These are phyloP conservation scores for Pleurotus giganteus DNA, from an alignment of 768 basidiomycete species.

Conservation along the genomic window DNA sequence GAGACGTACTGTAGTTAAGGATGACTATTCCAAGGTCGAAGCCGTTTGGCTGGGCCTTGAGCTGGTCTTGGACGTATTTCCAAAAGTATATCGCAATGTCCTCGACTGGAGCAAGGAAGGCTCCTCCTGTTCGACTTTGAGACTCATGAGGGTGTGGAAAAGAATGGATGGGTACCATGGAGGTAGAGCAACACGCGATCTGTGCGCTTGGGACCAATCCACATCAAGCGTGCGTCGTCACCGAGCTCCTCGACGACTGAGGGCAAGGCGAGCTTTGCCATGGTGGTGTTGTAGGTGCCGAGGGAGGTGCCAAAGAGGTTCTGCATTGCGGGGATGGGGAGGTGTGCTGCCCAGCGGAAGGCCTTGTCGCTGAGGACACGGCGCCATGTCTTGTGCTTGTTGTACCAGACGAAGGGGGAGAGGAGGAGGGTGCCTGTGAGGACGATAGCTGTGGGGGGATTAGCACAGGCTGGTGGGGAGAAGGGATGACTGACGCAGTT, in stretches of 20 bases:
- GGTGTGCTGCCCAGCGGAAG: background rate
- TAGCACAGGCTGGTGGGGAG: background rate
- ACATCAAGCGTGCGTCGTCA: slow-evolving; percentile 16
- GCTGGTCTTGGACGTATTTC: slow-evolving; percentile 17
- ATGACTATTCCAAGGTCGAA: slow-evolving; percentile 18
- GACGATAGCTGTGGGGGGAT: background rate
- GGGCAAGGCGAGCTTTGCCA: background rate
- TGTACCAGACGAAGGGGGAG: slow-evolving; percentile 2
- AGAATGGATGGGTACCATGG: slow-evolving; percentile 13
- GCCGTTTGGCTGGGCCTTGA: slow-evolving; percentile 9
- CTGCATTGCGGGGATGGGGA: slow-evolving; percentile 12
- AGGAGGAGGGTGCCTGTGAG: background rate
- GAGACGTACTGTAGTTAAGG: slow-evolving; percentile 19
- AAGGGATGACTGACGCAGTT: background rate
- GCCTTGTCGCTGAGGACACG: slow-evolving; percentile 3
- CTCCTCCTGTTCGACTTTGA: slow-evolving; percentile 17
- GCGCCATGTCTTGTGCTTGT: slow-evolving; percentile 6
- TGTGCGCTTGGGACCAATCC: slow-evolving; percentile 20
- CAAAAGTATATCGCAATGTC: slow-evolving; percentile 14
- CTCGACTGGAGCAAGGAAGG: slow-evolving; percentile 11
- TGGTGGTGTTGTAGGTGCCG: slow-evolving; percentile 11
- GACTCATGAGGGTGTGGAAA: background rate
- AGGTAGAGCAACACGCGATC: slow-evolving; percentile 19
- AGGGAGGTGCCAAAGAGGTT: slow-evolving; percentile 10
- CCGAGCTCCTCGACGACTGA: slow-evolving; percentile 17